Evolutionary conservation across 768 basidiomycete species (phyloP).

Genomic region (Agrocybe pediades): DNA sequence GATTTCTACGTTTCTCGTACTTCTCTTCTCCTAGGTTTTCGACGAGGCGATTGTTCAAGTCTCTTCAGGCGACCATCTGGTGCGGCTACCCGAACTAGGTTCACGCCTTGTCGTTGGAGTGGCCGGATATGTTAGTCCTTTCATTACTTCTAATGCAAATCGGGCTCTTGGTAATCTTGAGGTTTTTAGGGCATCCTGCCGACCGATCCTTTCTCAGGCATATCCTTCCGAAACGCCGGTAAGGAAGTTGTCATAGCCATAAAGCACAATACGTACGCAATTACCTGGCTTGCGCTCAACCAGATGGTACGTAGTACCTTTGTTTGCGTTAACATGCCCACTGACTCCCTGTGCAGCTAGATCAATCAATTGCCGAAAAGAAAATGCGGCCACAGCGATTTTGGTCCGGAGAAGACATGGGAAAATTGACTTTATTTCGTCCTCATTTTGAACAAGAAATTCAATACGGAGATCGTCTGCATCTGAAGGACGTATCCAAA

Average conservation of each 20-base stretch:
- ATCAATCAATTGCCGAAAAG: constrained; percentile 50
- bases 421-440: constrained; percentile 63
- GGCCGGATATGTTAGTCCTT: constrained; percentile 59
- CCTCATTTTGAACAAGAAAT: constrained; percentile 62
- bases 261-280: constrained; percentile 74
- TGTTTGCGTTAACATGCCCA: neutral
- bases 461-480: constrained; percentile 74
- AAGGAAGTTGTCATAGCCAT: constrained; percentile 71
- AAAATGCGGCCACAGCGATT: constrained; percentile 71
- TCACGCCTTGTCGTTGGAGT: constrained; percentile 78
- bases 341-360: constrained; percentile 49
- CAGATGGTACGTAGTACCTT: constrained; percentile 60
- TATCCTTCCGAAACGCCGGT: constrained; percentile 49
- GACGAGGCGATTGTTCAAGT: constrained; percentile 80
- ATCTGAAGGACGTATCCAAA: constrained; percentile 50
- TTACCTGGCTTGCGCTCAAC: constrained; percentile 88
- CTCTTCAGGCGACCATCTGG: constrained; percentile 55
- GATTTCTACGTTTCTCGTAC: constrained; percentile 2
- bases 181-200: constrained; percentile 65
- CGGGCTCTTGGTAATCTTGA: neutral
- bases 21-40: constrained; percentile 59
- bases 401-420: constrained; percentile 70
- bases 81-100: constrained; percentile 76
- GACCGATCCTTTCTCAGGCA: constrained; percentile 40
- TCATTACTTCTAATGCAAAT: constrained; percentile 7